phyloP scores from a whole-genome alignment of 495 filamentous ascomycete genomes.

The Tirmania nivea region DNA sequence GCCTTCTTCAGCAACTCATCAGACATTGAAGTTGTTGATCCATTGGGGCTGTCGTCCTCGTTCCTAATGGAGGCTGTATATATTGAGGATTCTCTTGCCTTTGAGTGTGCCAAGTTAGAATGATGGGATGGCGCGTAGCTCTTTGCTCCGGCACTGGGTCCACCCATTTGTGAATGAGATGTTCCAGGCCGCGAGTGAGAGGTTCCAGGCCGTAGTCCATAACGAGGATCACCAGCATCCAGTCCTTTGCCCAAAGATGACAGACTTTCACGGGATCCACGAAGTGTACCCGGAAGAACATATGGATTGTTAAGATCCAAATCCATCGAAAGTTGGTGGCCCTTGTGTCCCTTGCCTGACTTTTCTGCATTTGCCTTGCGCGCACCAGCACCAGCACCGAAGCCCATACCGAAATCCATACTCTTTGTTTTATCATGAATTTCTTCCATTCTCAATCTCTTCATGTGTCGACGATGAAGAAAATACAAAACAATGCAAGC shows the following conservation, averaged over 20 bases:
- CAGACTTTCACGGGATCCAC: slow-evolving; percentile 63
- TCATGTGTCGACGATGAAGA: slow-evolving; percentile 55
- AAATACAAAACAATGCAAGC: slow-evolving; percentile 47
- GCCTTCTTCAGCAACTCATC: slow-evolving; percentile 41
- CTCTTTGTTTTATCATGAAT: slow-evolving; percentile 72
- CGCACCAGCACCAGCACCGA: slow-evolving; percentile 20
- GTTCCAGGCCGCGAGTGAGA: not conserved
- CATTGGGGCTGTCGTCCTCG: slow-evolving; percentile 24
- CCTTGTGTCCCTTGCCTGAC: slow-evolving; percentile 18
- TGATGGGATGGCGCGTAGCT: not conserved
- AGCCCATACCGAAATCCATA: slow-evolving; percentile 71
- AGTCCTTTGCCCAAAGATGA: slow-evolving; percentile 45
- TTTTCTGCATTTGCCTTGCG: slow-evolving; percentile 25
- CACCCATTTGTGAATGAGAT: too few species aligned
- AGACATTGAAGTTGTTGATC: slow-evolving; percentile 26
- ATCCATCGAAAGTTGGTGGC: slow-evolving; percentile 59
- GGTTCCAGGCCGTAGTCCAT: slow-evolving; percentile 30
- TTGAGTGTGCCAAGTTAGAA: not conserved
- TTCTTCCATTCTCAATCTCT: slow-evolving; percentile 58
- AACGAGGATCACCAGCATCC: slow-evolving; percentile 47
- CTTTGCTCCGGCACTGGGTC: not conserved
- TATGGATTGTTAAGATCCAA: slow-evolving; percentile 69
- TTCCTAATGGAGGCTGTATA: slow-evolving; percentile 23
- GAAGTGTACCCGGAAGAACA: slow-evolving; percentile 59
- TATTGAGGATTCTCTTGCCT: slow-evolving; percentile 12